A percentile compares a stretch with the other conserved stretches of the same genome.
Evolutionary conservation across 2,329 filamentous ascomycete genomes (phyloP).

Genomic region (Neoascochyta sp.): DNA sequence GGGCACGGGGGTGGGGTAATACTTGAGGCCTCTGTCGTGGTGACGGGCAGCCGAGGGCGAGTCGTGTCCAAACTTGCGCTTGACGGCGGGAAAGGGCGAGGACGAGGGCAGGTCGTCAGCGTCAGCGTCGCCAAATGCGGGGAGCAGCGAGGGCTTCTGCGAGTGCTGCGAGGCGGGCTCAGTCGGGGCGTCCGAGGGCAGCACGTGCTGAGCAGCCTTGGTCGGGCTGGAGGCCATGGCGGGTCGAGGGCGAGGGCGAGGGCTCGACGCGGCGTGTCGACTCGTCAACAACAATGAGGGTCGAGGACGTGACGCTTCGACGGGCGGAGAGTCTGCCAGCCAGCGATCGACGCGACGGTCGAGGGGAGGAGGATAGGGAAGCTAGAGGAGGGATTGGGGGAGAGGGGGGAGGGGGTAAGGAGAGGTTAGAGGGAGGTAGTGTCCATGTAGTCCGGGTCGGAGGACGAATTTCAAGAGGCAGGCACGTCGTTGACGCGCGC

Average conservation of each 20-base stretch:
- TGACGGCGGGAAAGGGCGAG: conserved; percentile 67
- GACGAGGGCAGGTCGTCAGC: conserved; percentile 74
- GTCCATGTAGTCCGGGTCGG: no score
- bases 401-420: no score
- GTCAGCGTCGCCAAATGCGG: conserved; percentile 61
- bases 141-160: conserved; percentile 67
- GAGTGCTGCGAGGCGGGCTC: conserved; percentile 36
- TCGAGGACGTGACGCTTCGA: not conserved
- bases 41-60: conserved; percentile 46
- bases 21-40: conserved; percentile 60
- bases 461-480: no score
- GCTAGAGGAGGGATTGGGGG: no score
- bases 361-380: no score
- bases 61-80: conserved; percentile 59
- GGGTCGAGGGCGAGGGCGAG: conserved; percentile 31
- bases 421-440: no score
- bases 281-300: conserved; percentile 8
- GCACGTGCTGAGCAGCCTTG: conserved; percentile 23
- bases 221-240: conserved; percentile 33
- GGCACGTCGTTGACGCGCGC: no score
- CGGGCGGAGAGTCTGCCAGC: no score
- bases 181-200: conserved; percentile 24
- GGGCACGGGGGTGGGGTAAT: conserved; percentile 87
- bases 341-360: no score
- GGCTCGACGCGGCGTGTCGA: conserved; percentile 29